Evolutionary conservation across 2,329 filamentous ascomycete species (phyloP).

Genomic region (Fusarium liriodendri): DNA sequence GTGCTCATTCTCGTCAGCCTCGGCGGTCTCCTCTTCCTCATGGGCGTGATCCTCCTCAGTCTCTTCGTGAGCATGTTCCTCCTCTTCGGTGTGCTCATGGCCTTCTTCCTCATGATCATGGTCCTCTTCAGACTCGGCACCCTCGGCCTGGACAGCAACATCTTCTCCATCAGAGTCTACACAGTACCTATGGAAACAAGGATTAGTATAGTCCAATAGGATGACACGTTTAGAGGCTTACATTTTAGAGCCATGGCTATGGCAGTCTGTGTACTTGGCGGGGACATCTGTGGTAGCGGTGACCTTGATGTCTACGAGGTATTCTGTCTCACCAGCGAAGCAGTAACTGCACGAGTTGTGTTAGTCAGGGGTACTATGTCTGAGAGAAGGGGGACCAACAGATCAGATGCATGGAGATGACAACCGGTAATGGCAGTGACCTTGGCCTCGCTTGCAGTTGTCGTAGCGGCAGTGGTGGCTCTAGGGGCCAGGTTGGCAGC

Average conservation of each 20-base stretch:
- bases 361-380: conserved; percentile 8
- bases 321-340: conserved; percentile 57
- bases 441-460: conserved; percentile 33
- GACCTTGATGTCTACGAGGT: conserved; percentile 56
- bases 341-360: conserved; percentile 52
- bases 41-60: conserved; percentile 22
- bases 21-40: conserved; percentile 19
- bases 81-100: conserved; percentile 27
- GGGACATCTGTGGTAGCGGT: conserved; percentile 68
- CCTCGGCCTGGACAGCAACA: conserved; percentile 63
- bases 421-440: conserved; percentile 55
- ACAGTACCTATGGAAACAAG: conserved; percentile 63
- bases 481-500: conserved; percentile 42
- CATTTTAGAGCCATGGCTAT: conserved; percentile 68
- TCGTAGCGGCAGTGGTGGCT: conserved; percentile 47
- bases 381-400: conserved; percentile 48
- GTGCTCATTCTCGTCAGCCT: conserved; percentile 50
- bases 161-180: conserved; percentile 69
- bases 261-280: conserved; percentile 72
- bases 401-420: conserved; percentile 53
- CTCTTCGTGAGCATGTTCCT: conserved; percentile 28
- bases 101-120: conserved; percentile 28
- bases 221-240: conserved; percentile 49
- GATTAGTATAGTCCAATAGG: conserved; percentile 7
- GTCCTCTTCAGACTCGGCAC: conserved; percentile 38